Evolutionary conservation across 192 early-diverging fungal species (phyloP).

Genomic region (Coemansia sp.): DNA sequence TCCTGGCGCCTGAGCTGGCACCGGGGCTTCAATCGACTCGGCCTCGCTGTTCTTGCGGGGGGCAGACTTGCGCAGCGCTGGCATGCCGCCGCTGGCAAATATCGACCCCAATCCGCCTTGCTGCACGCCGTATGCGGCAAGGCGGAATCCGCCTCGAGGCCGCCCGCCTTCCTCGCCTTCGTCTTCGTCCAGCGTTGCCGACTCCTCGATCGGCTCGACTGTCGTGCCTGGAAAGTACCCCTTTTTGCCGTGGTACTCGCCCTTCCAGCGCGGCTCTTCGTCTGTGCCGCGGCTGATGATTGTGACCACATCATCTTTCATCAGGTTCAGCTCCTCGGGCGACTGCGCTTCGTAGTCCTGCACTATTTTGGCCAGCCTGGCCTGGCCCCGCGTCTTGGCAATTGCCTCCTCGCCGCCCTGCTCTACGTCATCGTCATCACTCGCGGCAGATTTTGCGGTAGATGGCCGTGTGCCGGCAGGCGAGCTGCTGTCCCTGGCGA

Average conservation of each 20-base stretch:
- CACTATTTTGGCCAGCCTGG: conserved; percentile 61
- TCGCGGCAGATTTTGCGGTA: neutral
- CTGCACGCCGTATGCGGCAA: conserved; percentile 77
- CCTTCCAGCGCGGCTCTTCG: conserved; percentile 66
- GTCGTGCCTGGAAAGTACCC: conserved; percentile 70
- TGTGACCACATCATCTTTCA: conserved; percentile 65
- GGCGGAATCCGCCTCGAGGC: conserved; percentile 55
- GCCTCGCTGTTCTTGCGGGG: conserved; percentile 31
- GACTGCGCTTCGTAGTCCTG: conserved; percentile 71
- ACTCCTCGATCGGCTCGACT: conserved; percentile 50
- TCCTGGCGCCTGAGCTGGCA: conserved; percentile 14
- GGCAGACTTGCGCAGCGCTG: conserved; percentile 62
- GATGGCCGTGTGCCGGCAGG: conserved; percentile 2
- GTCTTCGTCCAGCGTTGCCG: conserved; percentile 29
- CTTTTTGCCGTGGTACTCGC: conserved; percentile 76
- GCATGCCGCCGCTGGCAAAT: conserved; percentile 69
- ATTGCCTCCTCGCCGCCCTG: neutral
- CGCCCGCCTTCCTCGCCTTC: conserved; percentile 15
- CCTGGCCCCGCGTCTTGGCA: conserved; percentile 16
- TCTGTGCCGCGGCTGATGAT: conserved; percentile 61
- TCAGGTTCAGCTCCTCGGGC: conserved; percentile 66
- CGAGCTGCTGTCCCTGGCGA: neutral
- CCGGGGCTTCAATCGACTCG: conserved; percentile 8
- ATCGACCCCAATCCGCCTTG: conserved; percentile 76
- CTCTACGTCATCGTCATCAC: neutral